Conservation (phyloP, 2,329 filamentous ascomycete species). For the Dactylellina drechsleri region DNA sequence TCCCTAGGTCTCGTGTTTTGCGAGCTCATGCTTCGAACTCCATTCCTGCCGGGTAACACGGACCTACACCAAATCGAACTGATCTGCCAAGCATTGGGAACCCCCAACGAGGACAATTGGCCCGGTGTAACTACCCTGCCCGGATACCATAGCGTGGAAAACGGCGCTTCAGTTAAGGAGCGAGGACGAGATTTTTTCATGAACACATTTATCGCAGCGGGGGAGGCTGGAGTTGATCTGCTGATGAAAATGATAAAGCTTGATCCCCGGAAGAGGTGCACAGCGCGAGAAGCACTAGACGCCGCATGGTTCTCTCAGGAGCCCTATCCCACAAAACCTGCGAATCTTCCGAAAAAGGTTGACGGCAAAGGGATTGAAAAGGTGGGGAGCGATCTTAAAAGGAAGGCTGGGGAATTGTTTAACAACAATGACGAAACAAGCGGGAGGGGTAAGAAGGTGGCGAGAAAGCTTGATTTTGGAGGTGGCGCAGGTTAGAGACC, state of each 20-base stretch:
- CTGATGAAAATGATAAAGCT: conserved; percentile 84
- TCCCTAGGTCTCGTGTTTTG: conserved; percentile 92
- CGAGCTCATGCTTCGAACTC: conserved; percentile 83
- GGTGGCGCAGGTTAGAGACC: conserved; percentile 20
- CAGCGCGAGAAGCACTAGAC: conserved; percentile 78
- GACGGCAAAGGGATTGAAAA: conserved; percentile 72
- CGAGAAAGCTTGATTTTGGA: conserved; percentile 83
- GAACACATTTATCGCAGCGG: conserved; percentile 80
- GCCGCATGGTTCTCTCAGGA: conserved; percentile 88
- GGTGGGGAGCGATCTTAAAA: conserved; percentile 83
- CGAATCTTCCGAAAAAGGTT: conserved; percentile 81
- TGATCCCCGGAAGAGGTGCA: conserved; percentile 86
- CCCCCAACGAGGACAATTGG: conserved; percentile 94
- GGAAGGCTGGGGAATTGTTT: conserved; percentile 66
- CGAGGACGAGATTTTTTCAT: conserved; percentile 78
- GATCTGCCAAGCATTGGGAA: conserved; percentile 86
- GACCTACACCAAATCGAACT: conserved; percentile 87
- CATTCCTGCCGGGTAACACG: conserved; percentile 83
- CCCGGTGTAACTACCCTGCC: conserved; percentile 84
- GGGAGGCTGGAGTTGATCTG: conserved; percentile 83
- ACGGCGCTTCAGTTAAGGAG: conserved; percentile 66
- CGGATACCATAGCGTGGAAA: conserved; percentile 76
- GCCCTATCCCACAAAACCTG: conserved; percentile 82
- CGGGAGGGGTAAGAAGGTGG: conserved; percentile 76
- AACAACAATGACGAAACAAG: conserved; percentile 60